Base-by-base conservation (phyloP, 2,329 filamentous ascomycete genomes). In the Chaetomium globosum region DNA sequence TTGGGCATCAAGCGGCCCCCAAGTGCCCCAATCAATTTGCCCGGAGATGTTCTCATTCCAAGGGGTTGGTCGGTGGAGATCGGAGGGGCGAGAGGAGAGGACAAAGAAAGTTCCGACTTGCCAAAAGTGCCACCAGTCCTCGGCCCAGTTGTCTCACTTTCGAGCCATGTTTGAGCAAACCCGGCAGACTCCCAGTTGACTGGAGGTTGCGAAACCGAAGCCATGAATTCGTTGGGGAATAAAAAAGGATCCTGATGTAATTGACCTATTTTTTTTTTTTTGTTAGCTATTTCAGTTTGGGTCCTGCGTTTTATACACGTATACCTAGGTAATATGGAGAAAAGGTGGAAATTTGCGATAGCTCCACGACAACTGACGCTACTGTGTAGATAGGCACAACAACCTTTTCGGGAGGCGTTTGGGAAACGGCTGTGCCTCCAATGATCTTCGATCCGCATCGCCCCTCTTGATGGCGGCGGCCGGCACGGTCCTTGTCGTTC, bases 401-500 rank as follows among this genome's bases (percentile, higher is more conserved):
- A 46, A 36, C 54, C 30, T 23, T 36, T 54, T 48, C 39, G 33
- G 30, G 51, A 58, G 39, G 46, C 59, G 28, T 48, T 30, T 46
- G 57, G 23, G n/a, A 63, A 51, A 63, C 43, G 64, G 60, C 39
- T 61, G 39, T 59, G 26, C 59, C 55, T 49, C 28, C 30, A 23
- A 26, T 54, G 59, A 56, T 55, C 36, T 46, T 57, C 49, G 16
- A 31, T 19, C 26, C 26, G 26, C 26, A 26, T 26, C 8, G 31
- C 52, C 43, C 36, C 28, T 28, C 13, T 60, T 48, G 28, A 33
- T 43, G 56, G 56, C 55, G 26, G 52, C 53, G 52, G 58, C 58
- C 58, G 52, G 58, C 53, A 61, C 58, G 53, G 53, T 59, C 51
- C 59, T 65, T 61, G 46, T 59, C 28, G 21, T 43, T 33, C 21